phyloP scores from a whole-genome alignment of 768 basidiomycete species.

The Chalciporus chontae region DNA sequence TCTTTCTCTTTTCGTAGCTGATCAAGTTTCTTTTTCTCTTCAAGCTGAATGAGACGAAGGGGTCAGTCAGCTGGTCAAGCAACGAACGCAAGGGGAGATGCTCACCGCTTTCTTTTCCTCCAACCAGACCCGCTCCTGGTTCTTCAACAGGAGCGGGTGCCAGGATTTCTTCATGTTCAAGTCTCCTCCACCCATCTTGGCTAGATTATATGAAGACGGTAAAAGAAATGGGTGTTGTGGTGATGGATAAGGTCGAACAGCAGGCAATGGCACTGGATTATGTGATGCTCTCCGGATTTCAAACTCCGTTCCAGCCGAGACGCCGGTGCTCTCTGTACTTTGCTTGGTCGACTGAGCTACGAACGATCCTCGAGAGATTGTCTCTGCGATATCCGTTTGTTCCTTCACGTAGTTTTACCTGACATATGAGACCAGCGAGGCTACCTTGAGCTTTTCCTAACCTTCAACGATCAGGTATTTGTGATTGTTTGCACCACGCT shows the following conservation, averaged over 20 bases:
- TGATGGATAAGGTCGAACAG: constrained; percentile 3
- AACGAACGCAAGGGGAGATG: constrained; percentile 10
- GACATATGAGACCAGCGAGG: no score
- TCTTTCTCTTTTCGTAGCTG: constrained; percentile 97
- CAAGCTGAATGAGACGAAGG: constrained; percentile 55
- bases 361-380: no score
- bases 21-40: constrained; percentile 97
- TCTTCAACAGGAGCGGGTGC: constrained; percentile 97
- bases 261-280: background rate
- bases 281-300: constrained; percentile 1
- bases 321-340: no score
- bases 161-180: constrained; percentile 99
- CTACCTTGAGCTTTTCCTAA: no score
- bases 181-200: constrained; percentile 97
- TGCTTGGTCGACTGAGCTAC: no score
- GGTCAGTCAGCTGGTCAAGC: constrained; percentile 7
- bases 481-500: constrained; percentile 23
- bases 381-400: no score
- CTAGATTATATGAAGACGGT: constrained; percentile 18
- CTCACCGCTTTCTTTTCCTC: constrained; percentile 95
- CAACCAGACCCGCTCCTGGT: constrained; percentile 99
- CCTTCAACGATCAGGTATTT: no score
- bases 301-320: background rate
- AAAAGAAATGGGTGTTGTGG: constrained; percentile 4
- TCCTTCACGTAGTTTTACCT: no score